Evolutionary conservation across 2,329 filamentous ascomycete species (phyloP), one percentile per base, ranked within the genome.

Genomic region (Pezicula rhizophila): DNA sequence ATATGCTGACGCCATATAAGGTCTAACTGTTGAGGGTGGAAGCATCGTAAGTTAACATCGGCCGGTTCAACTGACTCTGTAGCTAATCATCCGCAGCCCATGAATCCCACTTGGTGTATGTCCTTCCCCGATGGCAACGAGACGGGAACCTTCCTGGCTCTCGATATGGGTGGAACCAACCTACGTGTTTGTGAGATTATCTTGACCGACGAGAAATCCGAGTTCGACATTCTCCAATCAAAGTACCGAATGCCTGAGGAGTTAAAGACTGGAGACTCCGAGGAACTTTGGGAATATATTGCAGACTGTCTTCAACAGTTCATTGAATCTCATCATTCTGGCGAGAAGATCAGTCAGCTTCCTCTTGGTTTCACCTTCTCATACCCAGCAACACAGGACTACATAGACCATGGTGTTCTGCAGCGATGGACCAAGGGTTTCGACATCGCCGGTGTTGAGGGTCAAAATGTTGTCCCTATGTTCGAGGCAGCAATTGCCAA

Each of bases 341-440:
- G 85, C 53, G 69, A 72, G 42, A 77, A 81, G 55, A 63, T 88
- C 20, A 77, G 79, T 20, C 80, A 79, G 60, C 73, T 91, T 48
- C 87, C 89, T 7, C 79, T 96, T 6, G 92, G 92, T 63, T 96
- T 96, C 73, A 96, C 92, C 41, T 97, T 97, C 72, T 95, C 89
- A 4, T 96, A 96, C 67, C 92, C 92, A 2, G 91, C 90, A 14
- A 93, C 88, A 0, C 92, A 96, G 68, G 82, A 95, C 60, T 92
- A 90, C 70, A 91, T 96, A 63, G 89, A 96, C 59, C 88, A 95
- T 68, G 92, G 91, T 58, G 78, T 96, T 35, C 78, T 96, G 50
- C 91, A 96, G 70, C 84, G 90, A 60, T 97, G 92, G 92, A 96
- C 92, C 59, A 97, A 97, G 75, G 92, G 92, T 2, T 96, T 96